Base-by-base conservation (phyloP, 2,329 filamentous ascomycete species). In the Graphium sp. region DNA sequence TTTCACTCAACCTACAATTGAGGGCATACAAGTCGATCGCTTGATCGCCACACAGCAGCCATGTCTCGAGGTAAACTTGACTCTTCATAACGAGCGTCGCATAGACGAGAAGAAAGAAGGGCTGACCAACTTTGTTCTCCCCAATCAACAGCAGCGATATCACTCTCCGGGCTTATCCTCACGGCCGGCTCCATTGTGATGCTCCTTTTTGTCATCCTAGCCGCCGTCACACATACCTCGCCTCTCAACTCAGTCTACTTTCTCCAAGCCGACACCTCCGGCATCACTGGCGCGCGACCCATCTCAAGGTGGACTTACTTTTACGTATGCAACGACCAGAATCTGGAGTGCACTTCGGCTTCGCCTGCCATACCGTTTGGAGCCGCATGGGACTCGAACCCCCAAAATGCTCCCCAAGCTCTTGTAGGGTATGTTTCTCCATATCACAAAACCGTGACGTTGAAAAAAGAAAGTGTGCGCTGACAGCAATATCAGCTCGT, bases 291-390 rank as follows among this genome's bases (percentile, higher is more conserved):
- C 26, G 75, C 82, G 9, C 68, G 74, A 29, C 36, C 60, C 28
- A 41, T 65, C 12, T 75, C 82, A 9, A 74, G 87, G 55, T 95
- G 87, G 87, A 91, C 84, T 20, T 92, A 78, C 55, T 89, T 91
- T 62, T 75, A 80, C 49, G 60, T 91, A 35, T 92, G 85, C 55
- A 70, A 74, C 29, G 58, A 58, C 18, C 56, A 55, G 35, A 68
- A 74, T 46, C 60, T 58, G 29, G 54, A 78, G 52, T 94, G 83
- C 53, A 66, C 71, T 34, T 43, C 43, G 2, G 50, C 67, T 3
- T 63, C 70, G 12, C 62, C 74, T 13, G 77, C 74, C 51, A 42
- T 76, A 47, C 55, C 82, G 53, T 46, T 89, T 61, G 62, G 80
- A 62, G 78, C 74, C 50, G 89, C 67, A 20, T 75, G 70, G 71